Evolutionary conservation across 2,329 filamentous ascomycete species (phyloP).

Genomic region (Colletotrichum sp.): DNA sequence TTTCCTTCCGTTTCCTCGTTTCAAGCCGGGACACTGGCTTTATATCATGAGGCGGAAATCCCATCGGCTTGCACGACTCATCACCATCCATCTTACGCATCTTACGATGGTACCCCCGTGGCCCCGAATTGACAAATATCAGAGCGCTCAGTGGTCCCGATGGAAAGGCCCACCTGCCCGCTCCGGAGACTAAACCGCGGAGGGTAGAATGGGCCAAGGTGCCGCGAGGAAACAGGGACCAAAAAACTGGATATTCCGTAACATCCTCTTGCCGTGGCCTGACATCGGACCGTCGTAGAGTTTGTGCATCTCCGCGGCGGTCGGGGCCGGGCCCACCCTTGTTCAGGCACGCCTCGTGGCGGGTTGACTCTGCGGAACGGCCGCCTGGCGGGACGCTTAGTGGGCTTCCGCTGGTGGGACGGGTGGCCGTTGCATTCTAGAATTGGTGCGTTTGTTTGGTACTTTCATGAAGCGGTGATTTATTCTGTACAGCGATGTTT

Average conservation of each 20-base stretch:
- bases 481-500: background rate
- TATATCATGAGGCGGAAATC: background rate
- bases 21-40: background rate
- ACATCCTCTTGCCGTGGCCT: slow-evolving; percentile 6
- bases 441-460: background rate
- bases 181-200: slow-evolving; percentile 7
- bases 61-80: background rate
- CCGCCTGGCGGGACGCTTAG: background rate
- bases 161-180: background rate
- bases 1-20: background rate
- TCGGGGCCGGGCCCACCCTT: background rate
- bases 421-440: background rate
- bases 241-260: slow-evolving; percentile 1
- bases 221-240: background rate
- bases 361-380: background rate
- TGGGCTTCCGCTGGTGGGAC: background rate
- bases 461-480: background rate
- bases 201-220: background rate
- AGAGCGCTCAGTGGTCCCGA: background rate
- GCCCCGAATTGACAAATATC: slow-evolving; percentile 11
- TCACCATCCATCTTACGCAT: background rate
- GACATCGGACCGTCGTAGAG: slow-evolving; percentile 7
- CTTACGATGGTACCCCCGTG: background rate
- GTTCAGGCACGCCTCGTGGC: background rate
- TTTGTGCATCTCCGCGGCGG: slow-evolving; percentile 16